phyloP scores from a whole-genome alignment of 495 filamentous ascomycete genomes.

The Neurospora cerealis region DNA sequence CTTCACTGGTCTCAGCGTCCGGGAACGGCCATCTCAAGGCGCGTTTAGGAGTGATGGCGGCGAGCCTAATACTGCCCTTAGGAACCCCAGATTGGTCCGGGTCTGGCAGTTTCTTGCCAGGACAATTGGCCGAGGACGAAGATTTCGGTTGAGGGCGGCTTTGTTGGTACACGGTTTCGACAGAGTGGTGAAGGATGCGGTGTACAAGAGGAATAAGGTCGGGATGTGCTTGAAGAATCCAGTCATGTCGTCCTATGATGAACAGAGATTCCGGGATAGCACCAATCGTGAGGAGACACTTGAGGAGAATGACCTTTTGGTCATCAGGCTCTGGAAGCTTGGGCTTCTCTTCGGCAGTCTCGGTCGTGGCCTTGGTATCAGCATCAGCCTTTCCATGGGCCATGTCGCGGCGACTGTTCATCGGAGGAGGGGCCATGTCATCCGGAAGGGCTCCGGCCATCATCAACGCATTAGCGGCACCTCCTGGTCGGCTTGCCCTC shows the following conservation, averaged over 20 bases:
- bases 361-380: constrained; percentile 35
- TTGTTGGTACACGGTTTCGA: constrained; percentile 44
- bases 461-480: constrained; percentile 73
- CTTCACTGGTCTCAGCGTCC: constrained; percentile 64
- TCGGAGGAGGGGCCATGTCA: constrained; percentile 38
- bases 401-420: constrained; percentile 24
- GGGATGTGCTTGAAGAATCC: constrained; percentile 74
- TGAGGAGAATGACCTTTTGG: constrained; percentile 77
- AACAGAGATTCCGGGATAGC: constrained; percentile 89
- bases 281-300: constrained; percentile 79
- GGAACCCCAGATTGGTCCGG: constrained; percentile 50
- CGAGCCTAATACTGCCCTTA: constrained; percentile 56
- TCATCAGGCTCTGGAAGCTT: constrained; percentile 73
- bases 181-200: constrained; percentile 69
- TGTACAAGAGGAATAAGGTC: constrained; percentile 60
- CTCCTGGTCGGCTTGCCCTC: constrained; percentile 49
- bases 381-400: constrained; percentile 36
- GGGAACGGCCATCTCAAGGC: constrained; percentile 67
- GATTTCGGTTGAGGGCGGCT: constrained; percentile 13
- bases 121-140: constrained; percentile 16
- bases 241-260: constrained; percentile 83
- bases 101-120: constrained; percentile 41
- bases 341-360: constrained; percentile 45
- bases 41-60: constrained; percentile 46
- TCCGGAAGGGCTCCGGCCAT: constrained; percentile 82